These are phyloP conservation scores for Sungouiella thailandica DNA, from an alignment of 805 yeast genomes.

Conservation along the genomic window DNA sequence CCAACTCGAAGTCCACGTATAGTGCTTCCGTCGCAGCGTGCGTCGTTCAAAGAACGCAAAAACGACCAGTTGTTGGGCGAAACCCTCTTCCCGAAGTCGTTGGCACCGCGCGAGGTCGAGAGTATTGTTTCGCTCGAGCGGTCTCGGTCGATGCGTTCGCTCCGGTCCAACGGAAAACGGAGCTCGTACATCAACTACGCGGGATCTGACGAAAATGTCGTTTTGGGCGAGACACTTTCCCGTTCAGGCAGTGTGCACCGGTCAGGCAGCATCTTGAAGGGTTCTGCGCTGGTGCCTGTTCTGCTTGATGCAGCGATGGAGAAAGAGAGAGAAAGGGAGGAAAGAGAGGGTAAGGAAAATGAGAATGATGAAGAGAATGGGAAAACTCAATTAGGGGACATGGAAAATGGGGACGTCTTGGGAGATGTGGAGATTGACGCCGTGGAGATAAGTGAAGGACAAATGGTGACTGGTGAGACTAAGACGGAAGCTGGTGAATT, in stretches of 20 bases:
- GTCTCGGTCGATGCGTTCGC: constrained; percentile 53
- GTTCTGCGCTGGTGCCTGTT: constrained; percentile 18
- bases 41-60: constrained; percentile 1
- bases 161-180: constrained; percentile 30
- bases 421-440: too few species aligned
- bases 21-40: neutral
- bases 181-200: constrained; percentile 36
- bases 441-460: too few species aligned
- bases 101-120: constrained; percentile 65
- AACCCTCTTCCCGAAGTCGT: constrained; percentile 65
- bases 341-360: neutral
- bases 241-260: constrained; percentile 19
- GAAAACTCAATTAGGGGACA: too few species aligned
- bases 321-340: neutral
- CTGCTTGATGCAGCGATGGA: constrained; percentile 9
- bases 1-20: neutral
- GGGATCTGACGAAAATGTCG: constrained; percentile 38
- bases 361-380: neutral
- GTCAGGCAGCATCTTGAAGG: constrained; percentile 37
- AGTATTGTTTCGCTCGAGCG: constrained; percentile 71
- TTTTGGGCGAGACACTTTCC: constrained; percentile 19
- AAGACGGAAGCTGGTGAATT: too few species aligned
- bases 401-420: too few species aligned
- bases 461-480: too few species aligned
- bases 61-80: constrained; percentile 37